Evolutionary conservation across 139 green algal genomes (phyloP), one percentile per base, ranked within the genome.

Genomic region (Auxenochlorella protothecoides): DNA sequence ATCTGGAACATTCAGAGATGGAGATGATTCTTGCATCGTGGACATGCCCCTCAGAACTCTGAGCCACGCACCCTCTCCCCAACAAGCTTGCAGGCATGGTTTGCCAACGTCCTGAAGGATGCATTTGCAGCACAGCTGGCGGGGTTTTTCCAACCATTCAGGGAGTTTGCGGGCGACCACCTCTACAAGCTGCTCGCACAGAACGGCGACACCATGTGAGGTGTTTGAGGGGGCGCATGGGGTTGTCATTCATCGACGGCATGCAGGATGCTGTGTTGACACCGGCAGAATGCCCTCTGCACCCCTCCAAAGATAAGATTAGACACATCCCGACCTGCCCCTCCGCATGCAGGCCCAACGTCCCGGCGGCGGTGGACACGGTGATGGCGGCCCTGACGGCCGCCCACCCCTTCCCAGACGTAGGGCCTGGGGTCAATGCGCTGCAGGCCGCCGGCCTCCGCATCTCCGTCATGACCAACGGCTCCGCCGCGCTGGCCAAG

Each of bases 71-170:
- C 27, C 27, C 27, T 44, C 27, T 44, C 27, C 27, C 27, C 27
- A 44, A 44, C 27, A 44, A 44, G 59, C 59, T n/a, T 67, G 63
- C 63, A 72, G 57, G 10, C 67, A 11, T 73, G 68, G 68, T 73
- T 73, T 73, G 68, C 27, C 44, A 52, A n/a, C 12, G 59, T 73
- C 9, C 59, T 73, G 8, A 57, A 52, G 27, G 68, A 73, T 62
- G n/a, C 53, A 6, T 73, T 73, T 66, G 68, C 68, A 52, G 68
- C 68, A 16, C 68, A 73, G 68, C 68, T 73, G 13, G 27, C 68
- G 10, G 68, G 68, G 6, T 12, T 13, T 12, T 73, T 73, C 44
- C 8, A 56, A 10, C 68, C 68, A 10, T 73, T 73, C 60, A 68
- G 9, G 5, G 8, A 73, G 8, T 65, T 55, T 73, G 27, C 14